Evolutionary conservation across 495 filamentous ascomycete genomes (phyloP), one percentile per base, ranked within the genome.

Genomic region (Letharia columbiana): DNA sequence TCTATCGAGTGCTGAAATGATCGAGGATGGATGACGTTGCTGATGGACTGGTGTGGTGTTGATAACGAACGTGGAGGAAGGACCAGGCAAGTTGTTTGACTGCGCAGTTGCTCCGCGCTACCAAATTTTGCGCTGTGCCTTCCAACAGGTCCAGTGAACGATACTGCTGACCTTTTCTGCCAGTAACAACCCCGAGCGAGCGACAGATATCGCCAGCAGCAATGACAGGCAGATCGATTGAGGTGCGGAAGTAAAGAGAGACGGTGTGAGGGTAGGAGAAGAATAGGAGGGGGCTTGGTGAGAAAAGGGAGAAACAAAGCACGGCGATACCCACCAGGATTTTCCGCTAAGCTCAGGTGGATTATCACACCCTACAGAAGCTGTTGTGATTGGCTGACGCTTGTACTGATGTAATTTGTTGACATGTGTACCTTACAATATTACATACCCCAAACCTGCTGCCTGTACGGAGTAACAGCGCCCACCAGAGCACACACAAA

Each of bases 41-140:
- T 13, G 15, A 45, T 60, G 44, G 23, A 33, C 47, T 42, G n/a
- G 40, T 47, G 42, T 65, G 56, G 15, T 61, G 65, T 64, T 49
- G 57, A 60, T 54, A 70, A 70, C 20, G 65, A 70, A 59, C 40
- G 65, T 69, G 65, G 62, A 56, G 62, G 60, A 62, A 56, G 60
- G 57, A 67, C 33, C 62, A 58, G 62, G 56, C 49, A 59, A 40
- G 63, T 63, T 68, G 63, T 33, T 68, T 70, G 70, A 68, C 60
- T 64, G 71, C 69, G 69, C 67, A 60, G 71, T 73, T 71, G 71
- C 71, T 73, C 71, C 70, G 67, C 67, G 67, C 65, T 73, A 73
- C 71, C 44, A 64, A 59, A 49, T 49, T 52, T 44, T 64, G 65
- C 44, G 62, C 58, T 62, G 50, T 60, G 61, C 67, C 65, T 64